A percentile compares a stretch with the other conserved stretches of the same genome.
phyloP scores from a whole-genome alignment of 2,329 filamentous ascomycete genomes.

The Chaetomium globosum region DNA sequence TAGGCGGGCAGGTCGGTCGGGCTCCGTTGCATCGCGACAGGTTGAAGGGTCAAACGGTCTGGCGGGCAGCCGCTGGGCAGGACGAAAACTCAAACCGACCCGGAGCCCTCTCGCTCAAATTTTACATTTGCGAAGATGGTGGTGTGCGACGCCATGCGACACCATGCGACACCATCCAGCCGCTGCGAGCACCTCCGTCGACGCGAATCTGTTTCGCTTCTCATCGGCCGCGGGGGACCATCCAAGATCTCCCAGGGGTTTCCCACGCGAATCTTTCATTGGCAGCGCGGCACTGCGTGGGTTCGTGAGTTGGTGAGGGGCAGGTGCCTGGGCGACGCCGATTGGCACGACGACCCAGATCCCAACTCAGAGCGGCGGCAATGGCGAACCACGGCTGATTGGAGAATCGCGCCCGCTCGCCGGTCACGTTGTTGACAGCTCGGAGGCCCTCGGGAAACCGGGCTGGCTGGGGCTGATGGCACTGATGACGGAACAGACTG shows the following conservation, averaged over 20 bases:
- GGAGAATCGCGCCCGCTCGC: slow-evolving; percentile 12
- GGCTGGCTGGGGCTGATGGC: slow-evolving; percentile 25
- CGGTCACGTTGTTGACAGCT: slow-evolving; percentile 16
- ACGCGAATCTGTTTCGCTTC: slow-evolving; percentile 20
- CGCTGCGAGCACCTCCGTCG: slow-evolving; percentile 3
- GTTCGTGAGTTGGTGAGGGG: slow-evolving; percentile 6
- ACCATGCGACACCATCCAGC: slow-evolving; percentile 2
- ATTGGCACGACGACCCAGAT: slow-evolving; percentile 15
- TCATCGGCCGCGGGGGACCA: background rate
- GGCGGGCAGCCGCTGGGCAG: slow-evolving; percentile 11
- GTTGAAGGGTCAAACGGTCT: background rate
- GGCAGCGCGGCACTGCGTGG: background rate
- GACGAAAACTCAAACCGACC: background rate
- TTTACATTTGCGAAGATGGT: slow-evolving; percentile 4
- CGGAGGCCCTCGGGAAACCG: slow-evolving; percentile 11
- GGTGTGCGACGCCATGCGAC: slow-evolving; percentile 8
- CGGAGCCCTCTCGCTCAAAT: slow-evolving; percentile 3
- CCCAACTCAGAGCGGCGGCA: slow-evolving; percentile 16
- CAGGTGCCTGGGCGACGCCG: background rate
- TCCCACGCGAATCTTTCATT: slow-evolving; percentile 24
- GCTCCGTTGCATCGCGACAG: slow-evolving; percentile 14
- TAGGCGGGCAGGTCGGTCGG: slow-evolving; percentile 4
- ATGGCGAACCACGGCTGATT: slow-evolving; percentile 19
- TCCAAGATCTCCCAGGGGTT: slow-evolving; percentile 3
- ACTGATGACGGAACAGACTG: slow-evolving; percentile 16